Evolutionary conservation across 2,329 filamentous ascomycete genomes (phyloP), one percentile per base, ranked within the genome.

Genomic region (Fusarium guadeloupense): DNA sequence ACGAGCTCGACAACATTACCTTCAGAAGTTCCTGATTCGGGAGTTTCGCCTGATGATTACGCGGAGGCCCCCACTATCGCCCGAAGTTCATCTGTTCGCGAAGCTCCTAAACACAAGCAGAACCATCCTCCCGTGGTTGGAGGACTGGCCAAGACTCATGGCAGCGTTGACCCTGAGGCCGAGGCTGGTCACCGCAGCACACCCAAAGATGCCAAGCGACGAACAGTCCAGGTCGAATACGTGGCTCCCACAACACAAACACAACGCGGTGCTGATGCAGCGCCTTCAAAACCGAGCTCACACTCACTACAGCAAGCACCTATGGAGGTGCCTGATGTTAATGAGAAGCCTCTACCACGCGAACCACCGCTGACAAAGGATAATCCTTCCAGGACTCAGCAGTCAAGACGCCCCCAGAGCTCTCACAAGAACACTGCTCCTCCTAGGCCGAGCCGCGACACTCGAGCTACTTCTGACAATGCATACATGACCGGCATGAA

Each of bases 141-240:
- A 30, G 91, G 91, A 17, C 80, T 94, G 54, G 82, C 81, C 38
- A 87, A 88, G 73, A 91, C 92, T 64, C 88, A 91, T 69, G 89
- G 89, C 54, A 90, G 89, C 67, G 84, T 92, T 66, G 90, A 93
- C 48, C 80, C 83, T 30, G 86, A 90, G 33, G 80, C 85, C 7
- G 85, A 89, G 59, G 78, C 75, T 10, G 71, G 74, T 28, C 69
- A 76, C 6, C 88, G 88, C 69, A 83, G 87, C 70, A 83, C 86
- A 35, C 90, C 91, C 74, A 89, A 93, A 66, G 93, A 97, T 73
- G 90, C 90, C 69, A 98, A 98, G 78, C 88, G 95, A 53, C 87
- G 93, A 68, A 99, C 95, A 0, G 92, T 99, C 1, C 95, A 99
- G 77, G 91, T 99, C 59, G 95, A 99, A 79, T 99, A 99, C 75